phyloP scores from a whole-genome alignment of 768 basidiomycete species.

The Russula sp. region DNA sequence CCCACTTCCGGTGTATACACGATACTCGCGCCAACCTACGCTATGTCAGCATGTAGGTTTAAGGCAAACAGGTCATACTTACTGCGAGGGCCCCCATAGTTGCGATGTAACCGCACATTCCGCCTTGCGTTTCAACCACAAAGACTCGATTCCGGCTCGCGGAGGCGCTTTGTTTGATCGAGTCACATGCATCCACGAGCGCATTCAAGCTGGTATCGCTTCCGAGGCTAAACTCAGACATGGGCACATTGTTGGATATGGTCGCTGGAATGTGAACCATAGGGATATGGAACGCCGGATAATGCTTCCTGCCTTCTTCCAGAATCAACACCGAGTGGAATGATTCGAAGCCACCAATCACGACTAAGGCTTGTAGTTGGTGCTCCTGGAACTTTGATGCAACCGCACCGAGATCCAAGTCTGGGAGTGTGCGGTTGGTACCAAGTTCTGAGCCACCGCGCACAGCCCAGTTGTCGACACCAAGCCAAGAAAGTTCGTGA shows the following conservation, averaged over 20 bases:
- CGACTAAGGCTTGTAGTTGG: constrained; percentile 65
- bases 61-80: constrained; percentile 29
- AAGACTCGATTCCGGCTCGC: constrained; percentile 96
- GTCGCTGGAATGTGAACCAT: constrained; percentile 96
- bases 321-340: constrained; percentile 74
- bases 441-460: constrained; percentile 97
- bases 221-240: constrained; percentile 94
- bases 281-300: constrained; percentile 91
- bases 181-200: constrained; percentile 93
- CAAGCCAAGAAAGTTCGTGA: constrained; percentile 86
- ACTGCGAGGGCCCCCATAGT: constrained; percentile 94
- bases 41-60: neutral
- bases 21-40: constrained; percentile 80
- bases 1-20: constrained; percentile 93
- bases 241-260: constrained; percentile 95
- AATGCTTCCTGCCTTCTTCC: constrained; percentile 71
- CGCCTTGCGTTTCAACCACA: constrained; percentile 97
- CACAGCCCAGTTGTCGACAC: constrained; percentile 93
- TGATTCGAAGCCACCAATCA: constrained; percentile 96
- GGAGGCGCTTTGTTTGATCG: constrained; percentile 97
- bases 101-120: constrained; percentile 92
- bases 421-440: constrained; percentile 87
- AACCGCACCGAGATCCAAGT: constrained; percentile 77
- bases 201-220: constrained; percentile 98
- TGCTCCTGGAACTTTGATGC: constrained; percentile 90